Percentiles rank a stretch among this genome's conserved stretches.
Conservation (phyloP, 2,329 filamentous ascomycete genomes). For the Sporothrix euskadiensis region DNA sequence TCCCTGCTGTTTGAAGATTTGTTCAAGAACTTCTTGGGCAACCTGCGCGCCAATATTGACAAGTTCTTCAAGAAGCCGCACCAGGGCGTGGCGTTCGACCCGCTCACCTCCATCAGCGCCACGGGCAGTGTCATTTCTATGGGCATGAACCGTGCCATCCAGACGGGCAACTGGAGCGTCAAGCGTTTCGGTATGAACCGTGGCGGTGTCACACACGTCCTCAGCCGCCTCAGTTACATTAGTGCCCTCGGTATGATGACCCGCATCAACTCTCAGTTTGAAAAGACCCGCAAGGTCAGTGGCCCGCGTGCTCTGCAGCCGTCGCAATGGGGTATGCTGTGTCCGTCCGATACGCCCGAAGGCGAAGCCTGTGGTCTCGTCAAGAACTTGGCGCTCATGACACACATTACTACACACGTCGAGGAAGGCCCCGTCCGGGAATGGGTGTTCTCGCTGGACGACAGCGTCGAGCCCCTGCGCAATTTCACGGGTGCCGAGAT, state of each 20-base stretch:
- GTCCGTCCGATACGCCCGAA: constrained; percentile 95
- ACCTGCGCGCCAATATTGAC: constrained; percentile 91
- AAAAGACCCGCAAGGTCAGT: constrained; percentile 95
- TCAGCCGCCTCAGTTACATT: constrained; percentile 95
- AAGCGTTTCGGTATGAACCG: constrained; percentile 99
- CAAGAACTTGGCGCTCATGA: constrained; percentile 98
- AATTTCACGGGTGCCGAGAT: constrained; percentile 76
- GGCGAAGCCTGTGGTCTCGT: constrained; percentile 97
- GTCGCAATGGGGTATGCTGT: constrained; percentile 98
- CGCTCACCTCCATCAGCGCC: constrained; percentile 77
- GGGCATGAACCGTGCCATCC: constrained; percentile 93
- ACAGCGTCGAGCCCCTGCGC: constrained; percentile 75
- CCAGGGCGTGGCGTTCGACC: constrained; percentile 83
- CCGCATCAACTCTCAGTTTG: constrained; percentile 95
- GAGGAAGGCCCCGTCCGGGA: constrained; percentile 88
- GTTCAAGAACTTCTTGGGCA: constrained; percentile 90
- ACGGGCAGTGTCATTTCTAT: constrained; percentile 85
- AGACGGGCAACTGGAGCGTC: constrained; percentile 95
- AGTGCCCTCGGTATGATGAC: constrained; percentile 99
- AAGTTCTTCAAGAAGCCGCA: constrained; percentile 94
- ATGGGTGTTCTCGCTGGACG: constrained; percentile 82
- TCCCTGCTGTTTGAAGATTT: constrained; percentile 94
- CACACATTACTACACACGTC: constrained; percentile 95
- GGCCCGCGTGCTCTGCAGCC: constrained; percentile 94
- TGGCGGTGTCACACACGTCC: constrained; percentile 92